phyloP scores from a whole-genome alignment of 176 grass and related monocot species.

The Lolium multiflorum region DNA sequence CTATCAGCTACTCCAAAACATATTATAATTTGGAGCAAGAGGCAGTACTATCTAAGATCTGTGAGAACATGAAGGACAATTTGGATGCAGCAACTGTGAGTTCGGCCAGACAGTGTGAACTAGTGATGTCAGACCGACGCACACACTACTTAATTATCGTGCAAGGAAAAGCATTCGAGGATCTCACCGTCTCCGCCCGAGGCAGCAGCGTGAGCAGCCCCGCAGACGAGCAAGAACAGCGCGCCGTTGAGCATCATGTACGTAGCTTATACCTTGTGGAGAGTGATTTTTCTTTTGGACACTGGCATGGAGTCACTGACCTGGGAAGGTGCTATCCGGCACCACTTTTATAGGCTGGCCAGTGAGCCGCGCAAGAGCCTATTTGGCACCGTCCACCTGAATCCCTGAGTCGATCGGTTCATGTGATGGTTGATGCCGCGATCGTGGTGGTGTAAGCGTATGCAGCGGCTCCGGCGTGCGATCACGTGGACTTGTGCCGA shows the following conservation, averaged over 20 bases:
- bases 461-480: not conserved
- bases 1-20: too few relatives aligned
- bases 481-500: not conserved
- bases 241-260: not conserved
- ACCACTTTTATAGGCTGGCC: not conserved
- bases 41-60: not conserved
- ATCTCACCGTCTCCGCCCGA: slow-evolving; percentile 40
- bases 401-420: too few relatives aligned
- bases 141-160: not conserved
- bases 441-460: not conserved
- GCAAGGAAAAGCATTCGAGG: not conserved
- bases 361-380: not conserved
- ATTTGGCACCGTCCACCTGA: not conserved
- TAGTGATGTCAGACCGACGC: not conserved
- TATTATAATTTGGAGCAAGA: too few relatives aligned
- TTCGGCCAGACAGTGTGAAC: not conserved
- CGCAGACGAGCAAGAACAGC: slow-evolving; percentile 34
- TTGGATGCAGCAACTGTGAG: too few relatives aligned
- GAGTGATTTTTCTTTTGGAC: not conserved
- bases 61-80: not conserved
- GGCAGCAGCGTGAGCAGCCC: slow-evolving; percentile 12
- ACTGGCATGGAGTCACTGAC: too few relatives aligned
- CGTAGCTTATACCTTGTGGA: too few relatives aligned
- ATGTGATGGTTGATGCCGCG: too few relatives aligned
- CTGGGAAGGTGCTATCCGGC: too few relatives aligned